phyloP scores from a whole-genome alignment of 2,329 filamentous ascomycete species.

The Annulohypoxylon truncatum region DNA sequence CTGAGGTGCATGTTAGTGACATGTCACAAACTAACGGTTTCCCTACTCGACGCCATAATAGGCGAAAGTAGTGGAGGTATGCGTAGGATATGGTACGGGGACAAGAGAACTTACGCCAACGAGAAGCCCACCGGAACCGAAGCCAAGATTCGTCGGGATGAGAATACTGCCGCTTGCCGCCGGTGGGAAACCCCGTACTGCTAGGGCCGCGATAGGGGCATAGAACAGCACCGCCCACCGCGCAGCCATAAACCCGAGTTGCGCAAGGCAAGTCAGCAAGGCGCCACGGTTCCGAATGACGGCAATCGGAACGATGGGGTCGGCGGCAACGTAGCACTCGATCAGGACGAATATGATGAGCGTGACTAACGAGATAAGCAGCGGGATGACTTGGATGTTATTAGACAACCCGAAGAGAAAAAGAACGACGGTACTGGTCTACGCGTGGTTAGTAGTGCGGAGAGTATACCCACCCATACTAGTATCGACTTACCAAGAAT shows the following conservation, averaged over 20 bases:
- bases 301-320: slow-evolving; percentile 80
- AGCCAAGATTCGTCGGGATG: slow-evolving; percentile 84
- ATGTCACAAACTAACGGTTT: neutral
- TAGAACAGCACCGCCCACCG: slow-evolving; percentile 87
- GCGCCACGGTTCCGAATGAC: slow-evolving; percentile 77
- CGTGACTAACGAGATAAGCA: slow-evolving; percentile 67
- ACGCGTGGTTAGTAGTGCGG: slow-evolving; percentile 13
- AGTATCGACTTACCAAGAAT: slow-evolving; percentile 64
- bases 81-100: neutral
- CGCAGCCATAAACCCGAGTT: slow-evolving; percentile 82
- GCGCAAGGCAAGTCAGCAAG: slow-evolving; percentile 77
- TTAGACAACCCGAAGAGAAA: slow-evolving; percentile 78
- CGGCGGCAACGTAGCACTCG: slow-evolving; percentile 71
- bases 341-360: slow-evolving; percentile 68
- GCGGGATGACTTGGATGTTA: slow-evolving; percentile 67
- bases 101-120: slow-evolving; percentile 63
- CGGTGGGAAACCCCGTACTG: slow-evolving; percentile 76
- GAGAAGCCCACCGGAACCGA: slow-evolving; percentile 77
- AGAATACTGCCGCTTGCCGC: slow-evolving; percentile 79
- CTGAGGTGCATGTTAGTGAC: slow-evolving; percentile 31
- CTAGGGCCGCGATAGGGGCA: slow-evolving; percentile 81
- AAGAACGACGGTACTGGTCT: slow-evolving; percentile 74
- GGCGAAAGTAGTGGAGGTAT: neutral
- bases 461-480: slow-evolving; percentile 1
- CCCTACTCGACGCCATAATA: neutral